A percentile compares a stretch with the other conserved stretches of the same genome.
Evolutionary conservation across 257 asterid species (phyloP).

Genomic region (Fraxinus excelsior): DNA sequence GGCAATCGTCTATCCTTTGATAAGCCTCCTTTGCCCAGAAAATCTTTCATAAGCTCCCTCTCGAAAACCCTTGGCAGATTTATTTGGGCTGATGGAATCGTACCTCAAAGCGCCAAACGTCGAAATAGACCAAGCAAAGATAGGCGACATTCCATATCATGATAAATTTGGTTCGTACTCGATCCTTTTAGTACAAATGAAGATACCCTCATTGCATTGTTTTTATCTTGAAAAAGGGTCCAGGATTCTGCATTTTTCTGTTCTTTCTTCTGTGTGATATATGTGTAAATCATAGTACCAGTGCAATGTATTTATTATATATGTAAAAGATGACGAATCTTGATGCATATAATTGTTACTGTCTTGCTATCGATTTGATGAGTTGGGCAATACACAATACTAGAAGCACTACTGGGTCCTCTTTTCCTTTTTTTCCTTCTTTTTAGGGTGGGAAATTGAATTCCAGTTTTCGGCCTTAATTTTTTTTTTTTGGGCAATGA

Average conservation of each 20-base stretch:
- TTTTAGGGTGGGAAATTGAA: no score
- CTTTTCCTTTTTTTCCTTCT: no score
- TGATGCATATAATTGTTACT: slow-evolving; percentile 19
- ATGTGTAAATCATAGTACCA: slow-evolving; percentile 12
- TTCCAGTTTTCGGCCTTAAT: no score
- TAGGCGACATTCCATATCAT: slow-evolving; percentile 77
- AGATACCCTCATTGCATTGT: slow-evolving; percentile 7
- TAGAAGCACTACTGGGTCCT: no score
- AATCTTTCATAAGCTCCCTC: slow-evolving; percentile 69
- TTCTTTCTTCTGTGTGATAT: slow-evolving; percentile 10
- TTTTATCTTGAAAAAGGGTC: slow-evolving; percentile 14
- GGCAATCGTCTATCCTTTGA: slow-evolving; percentile 36
- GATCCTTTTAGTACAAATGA: neutral
- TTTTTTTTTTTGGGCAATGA: no score
- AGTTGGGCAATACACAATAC: neutral
- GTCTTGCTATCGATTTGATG: slow-evolving; percentile 11
- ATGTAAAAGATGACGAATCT: neutral
- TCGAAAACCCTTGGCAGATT: slow-evolving; percentile 61
- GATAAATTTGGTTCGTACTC: slow-evolving; percentile 17
- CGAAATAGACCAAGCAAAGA: slow-evolving; percentile 59
- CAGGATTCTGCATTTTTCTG: neutral
- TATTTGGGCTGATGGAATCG: slow-evolving; percentile 47
- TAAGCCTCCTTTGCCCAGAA: slow-evolving; percentile 68
- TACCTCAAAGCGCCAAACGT: slow-evolving; percentile 38
- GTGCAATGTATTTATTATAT: neutral